Evolutionary conservation across 2,329 filamentous ascomycete species (phyloP).

Genomic region (Monosporascus cannonballus): DNA sequence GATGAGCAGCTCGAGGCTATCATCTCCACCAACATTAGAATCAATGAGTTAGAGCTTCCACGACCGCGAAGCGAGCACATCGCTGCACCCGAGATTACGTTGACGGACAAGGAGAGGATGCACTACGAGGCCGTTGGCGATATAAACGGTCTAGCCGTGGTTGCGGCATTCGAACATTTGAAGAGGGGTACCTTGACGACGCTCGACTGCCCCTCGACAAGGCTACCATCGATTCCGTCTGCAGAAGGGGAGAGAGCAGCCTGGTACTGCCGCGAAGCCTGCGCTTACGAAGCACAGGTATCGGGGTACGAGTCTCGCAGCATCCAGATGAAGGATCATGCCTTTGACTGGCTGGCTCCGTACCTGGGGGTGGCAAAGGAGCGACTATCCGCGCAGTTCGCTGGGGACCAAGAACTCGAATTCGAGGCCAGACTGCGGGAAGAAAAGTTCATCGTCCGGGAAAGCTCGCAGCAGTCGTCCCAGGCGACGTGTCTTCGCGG

Average conservation of each 20-base stretch:
- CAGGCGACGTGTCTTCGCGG: not conserved
- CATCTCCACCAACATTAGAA: conserved; percentile 9
- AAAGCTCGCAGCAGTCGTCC: not conserved
- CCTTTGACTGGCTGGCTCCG: conserved; percentile 20
- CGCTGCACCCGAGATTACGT: conserved; percentile 6
- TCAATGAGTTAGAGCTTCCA: conserved; percentile 4
- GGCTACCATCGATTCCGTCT: not conserved
- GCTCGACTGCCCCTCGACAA: conserved; percentile 1
- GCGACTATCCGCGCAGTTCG: conserved; percentile 14
- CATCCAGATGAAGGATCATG: conserved; percentile 21
- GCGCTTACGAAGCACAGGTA: conserved; percentile 15
- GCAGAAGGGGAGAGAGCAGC: conserved; percentile 4
- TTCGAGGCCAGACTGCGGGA: conserved; percentile 1
- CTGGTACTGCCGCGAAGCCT: conserved; percentile 22
- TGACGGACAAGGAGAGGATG: conserved; percentile 3
- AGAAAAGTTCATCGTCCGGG: not conserved
- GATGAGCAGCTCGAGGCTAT: conserved; percentile 15
- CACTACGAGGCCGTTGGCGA: conserved; percentile 22
- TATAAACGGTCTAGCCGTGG: conserved; percentile 22
- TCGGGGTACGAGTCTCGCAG: conserved; percentile 19
- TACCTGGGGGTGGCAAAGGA: conserved; percentile 12
- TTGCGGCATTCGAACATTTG: conserved; percentile 18
- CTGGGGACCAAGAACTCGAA: not conserved
- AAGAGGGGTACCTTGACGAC: conserved; percentile 11
- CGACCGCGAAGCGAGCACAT: conserved; percentile 11